Evolutionary conservation across 2,329 filamentous ascomycete genomes (phyloP).

Genomic region (Dryadomyces quercus-mongolicae): DNA sequence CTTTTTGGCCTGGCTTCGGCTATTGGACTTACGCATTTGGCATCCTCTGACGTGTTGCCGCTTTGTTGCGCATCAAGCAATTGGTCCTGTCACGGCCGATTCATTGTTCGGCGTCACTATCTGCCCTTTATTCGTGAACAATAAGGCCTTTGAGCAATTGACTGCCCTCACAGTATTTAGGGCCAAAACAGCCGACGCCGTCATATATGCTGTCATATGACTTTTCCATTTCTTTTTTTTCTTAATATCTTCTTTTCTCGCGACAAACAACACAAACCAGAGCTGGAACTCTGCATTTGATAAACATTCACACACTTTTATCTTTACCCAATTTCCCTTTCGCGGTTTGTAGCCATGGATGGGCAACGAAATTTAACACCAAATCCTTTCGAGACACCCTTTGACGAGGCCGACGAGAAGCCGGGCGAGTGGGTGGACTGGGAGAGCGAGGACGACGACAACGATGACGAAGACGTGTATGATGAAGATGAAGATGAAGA

Average conservation of each 20-base stretch:
- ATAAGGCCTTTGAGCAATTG: neutral
- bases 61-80: neutral
- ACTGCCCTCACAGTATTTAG: neutral
- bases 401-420: neutral
- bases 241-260: neutral
- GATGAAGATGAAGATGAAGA: conserved; percentile 5
- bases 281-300: neutral
- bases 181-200: neutral
- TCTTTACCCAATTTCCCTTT: neutral
- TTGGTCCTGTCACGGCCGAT: neutral
- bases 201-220: neutral
- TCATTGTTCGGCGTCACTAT: conserved; percentile 3
- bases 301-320: neutral
- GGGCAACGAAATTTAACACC: conserved; percentile 11
- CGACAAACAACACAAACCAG: neutral
- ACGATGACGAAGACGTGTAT: conserved; percentile 18
- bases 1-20: conserved; percentile 1
- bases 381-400: conserved; percentile 9
- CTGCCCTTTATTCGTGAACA: conserved; percentile 1
- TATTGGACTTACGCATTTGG: neutral
- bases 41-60: neutral
- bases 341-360: conserved; percentile 14
- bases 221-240: neutral
- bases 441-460: conserved; percentile 41
- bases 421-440: conserved; percentile 37